Conservation (phyloP, 202 grass and related monocot genomes). For the Eragrostis tef region DNA sequence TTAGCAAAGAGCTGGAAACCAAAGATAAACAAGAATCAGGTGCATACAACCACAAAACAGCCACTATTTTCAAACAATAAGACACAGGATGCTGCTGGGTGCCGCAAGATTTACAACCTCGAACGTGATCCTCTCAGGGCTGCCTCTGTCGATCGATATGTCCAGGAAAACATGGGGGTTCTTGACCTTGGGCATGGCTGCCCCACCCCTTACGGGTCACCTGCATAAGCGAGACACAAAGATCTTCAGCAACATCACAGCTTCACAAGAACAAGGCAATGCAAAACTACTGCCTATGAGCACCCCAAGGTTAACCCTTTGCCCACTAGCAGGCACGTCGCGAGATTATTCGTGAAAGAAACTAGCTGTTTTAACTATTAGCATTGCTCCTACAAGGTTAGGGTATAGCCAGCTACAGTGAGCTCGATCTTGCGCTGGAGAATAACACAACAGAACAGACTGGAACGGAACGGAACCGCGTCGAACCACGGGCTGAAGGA, state of each 20-base stretch:
- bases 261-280: not conserved
- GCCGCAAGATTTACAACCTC: slow-evolving; percentile 49
- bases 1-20: slow-evolving; percentile 64
- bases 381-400: not conserved
- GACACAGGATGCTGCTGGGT: not conserved
- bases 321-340: not conserved
- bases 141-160: slow-evolving; percentile 52
- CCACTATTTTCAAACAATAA: not conserved
- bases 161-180: slow-evolving; percentile 72
- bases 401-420: not conserved
- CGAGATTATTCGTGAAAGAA: not conserved
- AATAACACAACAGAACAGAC: not conserved
- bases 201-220: slow-evolving; percentile 7
- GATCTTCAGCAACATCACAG: slow-evolving; percentile 24
- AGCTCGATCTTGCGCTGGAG: not conserved
- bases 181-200: slow-evolving; percentile 57
- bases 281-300: not conserved
- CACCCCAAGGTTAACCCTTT: not conserved
- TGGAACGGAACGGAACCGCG: not conserved
- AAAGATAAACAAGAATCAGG: slow-evolving; percentile 31
- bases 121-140: slow-evolving; percentile 55
- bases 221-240: slow-evolving; percentile 19
- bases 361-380: not conserved
- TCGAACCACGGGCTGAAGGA: not conserved
- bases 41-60: not conserved